phyloP scores from a whole-genome alignment of 1,284 basidiomycete species.

The Chalciporus sp. region DNA sequence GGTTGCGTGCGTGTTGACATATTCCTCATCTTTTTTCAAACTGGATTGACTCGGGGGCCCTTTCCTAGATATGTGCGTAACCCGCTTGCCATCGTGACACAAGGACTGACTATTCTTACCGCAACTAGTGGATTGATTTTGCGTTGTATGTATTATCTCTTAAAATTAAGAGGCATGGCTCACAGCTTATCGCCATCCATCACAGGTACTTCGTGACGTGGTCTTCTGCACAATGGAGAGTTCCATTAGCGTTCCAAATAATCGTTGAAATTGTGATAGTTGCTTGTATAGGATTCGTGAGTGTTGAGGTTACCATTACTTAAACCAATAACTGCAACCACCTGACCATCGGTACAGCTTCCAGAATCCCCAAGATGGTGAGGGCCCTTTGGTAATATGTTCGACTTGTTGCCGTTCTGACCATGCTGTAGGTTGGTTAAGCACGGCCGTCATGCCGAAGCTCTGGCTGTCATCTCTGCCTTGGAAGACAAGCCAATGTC shows the following conservation, averaged over 20 bases:
- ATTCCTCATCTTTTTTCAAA: slow-evolving; percentile 13
- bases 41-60: neutral
- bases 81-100: too few species aligned
- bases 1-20: slow-evolving; percentile 54
- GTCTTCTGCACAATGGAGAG: slow-evolving; percentile 62
- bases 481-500: slow-evolving; percentile 55
- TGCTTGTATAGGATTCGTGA: slow-evolving; percentile 50
- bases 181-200: neutral
- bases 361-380: slow-evolving; percentile 72
- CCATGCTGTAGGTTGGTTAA: slow-evolving; percentile 47
- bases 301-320: slow-evolving; percentile 22
- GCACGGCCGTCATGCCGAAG: slow-evolving; percentile 57
- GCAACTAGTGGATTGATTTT: neutral
- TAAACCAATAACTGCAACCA: neutral
- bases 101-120: too few species aligned
- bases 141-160: neutral
- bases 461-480: slow-evolving; percentile 60
- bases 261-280: slow-evolving; percentile 62
- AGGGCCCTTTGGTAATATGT: neutral
- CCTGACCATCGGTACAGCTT: slow-evolving; percentile 37
- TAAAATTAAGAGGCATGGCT: neutral
- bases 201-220: slow-evolving; percentile 40
- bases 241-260: slow-evolving; percentile 66
- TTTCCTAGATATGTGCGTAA: neutral
- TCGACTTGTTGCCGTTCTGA: neutral